Conservation (phyloP, 2,329 filamentous ascomycete genomes). For the Ophiocordyceps sinensis region DNA sequence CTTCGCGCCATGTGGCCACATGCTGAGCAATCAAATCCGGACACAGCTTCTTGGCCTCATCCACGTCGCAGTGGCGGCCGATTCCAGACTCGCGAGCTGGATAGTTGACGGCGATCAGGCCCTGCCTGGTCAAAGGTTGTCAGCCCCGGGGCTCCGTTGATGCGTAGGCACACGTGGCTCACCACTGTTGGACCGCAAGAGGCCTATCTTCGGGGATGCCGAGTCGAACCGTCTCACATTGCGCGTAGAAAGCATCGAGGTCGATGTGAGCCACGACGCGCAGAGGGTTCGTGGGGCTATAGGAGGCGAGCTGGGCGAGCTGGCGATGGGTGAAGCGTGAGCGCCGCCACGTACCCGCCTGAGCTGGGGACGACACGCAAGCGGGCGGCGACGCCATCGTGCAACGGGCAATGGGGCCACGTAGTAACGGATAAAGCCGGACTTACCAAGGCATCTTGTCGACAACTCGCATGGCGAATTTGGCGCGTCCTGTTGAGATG, state of each 20-base stretch:
- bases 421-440: no score
- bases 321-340: slow-evolving; percentile 81
- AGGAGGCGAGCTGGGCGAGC: slow-evolving; percentile 59
- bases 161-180: slow-evolving; percentile 9
- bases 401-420: no score
- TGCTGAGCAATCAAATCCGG: slow-evolving; percentile 77
- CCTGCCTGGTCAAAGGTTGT: slow-evolving; percentile 43
- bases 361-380: slow-evolving; percentile 13
- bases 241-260: slow-evolving; percentile 93
- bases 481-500: no score
- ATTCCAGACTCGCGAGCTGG: slow-evolving; percentile 72
- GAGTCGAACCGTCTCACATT: slow-evolving; percentile 87
- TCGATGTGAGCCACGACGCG: slow-evolving; percentile 86
- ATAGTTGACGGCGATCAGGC: slow-evolving; percentile 93
- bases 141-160: neutral
- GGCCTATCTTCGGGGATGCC: slow-evolving; percentile 60
- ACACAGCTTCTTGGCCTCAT: slow-evolving; percentile 76
- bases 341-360: slow-evolving; percentile 14
- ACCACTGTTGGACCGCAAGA: slow-evolving; percentile 89
- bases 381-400: slow-evolving; percentile 1
- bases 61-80: slow-evolving; percentile 60
- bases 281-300: slow-evolving; percentile 58
- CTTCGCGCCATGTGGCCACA: slow-evolving; percentile 88
- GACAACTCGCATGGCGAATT: no score
- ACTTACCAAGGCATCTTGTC: no score